Percentiles rank a stretch among this genome's conserved stretches.
phyloP scores from a whole-genome alignment of 1,139 yeast genomes.

The Oligophagozyma castellii region DNA sequence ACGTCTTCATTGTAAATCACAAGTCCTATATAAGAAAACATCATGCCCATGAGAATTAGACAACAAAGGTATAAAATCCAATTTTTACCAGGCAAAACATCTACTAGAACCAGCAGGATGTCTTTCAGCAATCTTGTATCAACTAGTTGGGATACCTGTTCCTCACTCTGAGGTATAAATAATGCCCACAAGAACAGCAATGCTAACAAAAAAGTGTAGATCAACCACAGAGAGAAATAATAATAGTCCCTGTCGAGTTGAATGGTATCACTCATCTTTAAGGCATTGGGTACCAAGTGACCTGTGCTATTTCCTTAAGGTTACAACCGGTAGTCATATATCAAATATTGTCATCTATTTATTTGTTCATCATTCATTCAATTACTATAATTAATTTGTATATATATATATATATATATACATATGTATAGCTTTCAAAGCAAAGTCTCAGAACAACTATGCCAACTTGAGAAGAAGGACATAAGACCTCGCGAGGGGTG shows the following conservation, averaged over 20 bases:
- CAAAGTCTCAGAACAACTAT: no score
- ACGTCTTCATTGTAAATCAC: conserved; percentile 64
- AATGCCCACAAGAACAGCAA: conserved; percentile 2
- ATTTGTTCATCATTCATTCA: no score
- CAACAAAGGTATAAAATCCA: conserved; percentile 18
- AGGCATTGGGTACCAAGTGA: no score
- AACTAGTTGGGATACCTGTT: not conserved
- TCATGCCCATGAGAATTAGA: conserved; percentile 41
- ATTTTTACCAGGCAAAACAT: conserved; percentile 2
- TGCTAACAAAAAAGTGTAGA: conserved; percentile 1
- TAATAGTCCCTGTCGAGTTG: conserved; percentile 3
- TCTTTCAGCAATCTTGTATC: conserved; percentile 1
- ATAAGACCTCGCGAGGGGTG: no score
- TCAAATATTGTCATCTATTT: no score
- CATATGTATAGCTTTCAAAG: no score
- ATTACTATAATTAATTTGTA: no score
- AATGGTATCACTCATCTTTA: no score
- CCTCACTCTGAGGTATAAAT: not conserved
- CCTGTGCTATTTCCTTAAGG: no score
- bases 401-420: no score
- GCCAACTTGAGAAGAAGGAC: no score
- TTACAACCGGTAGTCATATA: no score
- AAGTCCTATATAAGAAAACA: conserved; percentile 56
- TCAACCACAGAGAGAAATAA: conserved; percentile 2
- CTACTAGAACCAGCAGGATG: conserved; percentile 1